Evolutionary conservation across 208 protist species (phyloP), one percentile per base, ranked within the genome.

Genomic region (Wallacemonas sp.): DNA sequence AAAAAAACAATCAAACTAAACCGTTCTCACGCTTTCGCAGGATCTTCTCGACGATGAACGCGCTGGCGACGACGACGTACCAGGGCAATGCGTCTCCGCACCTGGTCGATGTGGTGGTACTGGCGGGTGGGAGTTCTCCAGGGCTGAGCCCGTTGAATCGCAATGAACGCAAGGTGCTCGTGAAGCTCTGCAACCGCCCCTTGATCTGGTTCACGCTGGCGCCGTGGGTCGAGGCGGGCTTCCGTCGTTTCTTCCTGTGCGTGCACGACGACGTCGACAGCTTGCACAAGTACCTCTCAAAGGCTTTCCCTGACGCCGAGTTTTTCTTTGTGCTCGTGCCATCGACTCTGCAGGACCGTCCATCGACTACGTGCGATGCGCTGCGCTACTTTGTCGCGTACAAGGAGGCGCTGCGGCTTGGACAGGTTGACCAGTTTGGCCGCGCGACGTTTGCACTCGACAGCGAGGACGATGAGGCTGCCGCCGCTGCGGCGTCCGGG

Each of bases 161-260:
- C 24, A 77, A 78, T 61, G 83, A 89, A 52, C 76, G 71, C 26
- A 92, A 92, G 66, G 27, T 50, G 33, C 46, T 66, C 19, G 19
- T 57, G 27, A 57, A 55, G 22, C 63, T 87, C 3, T 89, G 83
- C 68, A 95, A 95, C 52, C 78, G 80, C 0, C 89, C 89, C 0
- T 72, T 95, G n/a, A 90, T 95, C 46, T 93, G 86, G 87, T 93
- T 87, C 68, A 79, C 70, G 42, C 60, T 95, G 15, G 55, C 48
- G n/a, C 86, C 89, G 30, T 91, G 83, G 84, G 82, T 93, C 15
- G 66, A 71, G 21, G 80, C 76, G 2, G 89, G 89, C 50, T 87
- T 85, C 65, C 63, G 71, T 41, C 79, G 54, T 42, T 93, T 95
- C 46, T 95, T 92, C 57, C 13, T 95, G 38, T 91, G 83, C 60